Evolutionary conservation across 306 rosid species (phyloP).

Genomic region (Pterocarpus santalinus): DNA sequence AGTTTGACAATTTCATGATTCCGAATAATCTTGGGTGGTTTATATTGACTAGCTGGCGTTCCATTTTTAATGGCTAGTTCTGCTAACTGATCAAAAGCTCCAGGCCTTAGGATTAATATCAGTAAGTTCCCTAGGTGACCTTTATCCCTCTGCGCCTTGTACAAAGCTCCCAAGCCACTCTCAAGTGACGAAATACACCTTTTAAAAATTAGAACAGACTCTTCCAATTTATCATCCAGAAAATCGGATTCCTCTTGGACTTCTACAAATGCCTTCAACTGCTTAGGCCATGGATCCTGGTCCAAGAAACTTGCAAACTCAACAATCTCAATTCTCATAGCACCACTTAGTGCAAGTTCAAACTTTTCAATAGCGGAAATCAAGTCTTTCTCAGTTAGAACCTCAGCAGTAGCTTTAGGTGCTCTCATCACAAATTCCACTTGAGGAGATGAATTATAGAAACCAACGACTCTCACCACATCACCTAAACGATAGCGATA

Average conservation of each 20-base stretch:
- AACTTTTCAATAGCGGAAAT: conserved; percentile 56
- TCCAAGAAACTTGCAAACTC: conserved; percentile 69
- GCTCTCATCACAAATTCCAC: conserved; percentile 74
- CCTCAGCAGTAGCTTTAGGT: conserved; percentile 58
- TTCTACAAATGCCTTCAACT: conserved; percentile 63
- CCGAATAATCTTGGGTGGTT: conserved; percentile 73
- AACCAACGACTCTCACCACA: conserved; percentile 72
- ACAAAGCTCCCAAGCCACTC: conserved; percentile 68
- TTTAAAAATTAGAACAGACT: conserved; percentile 47
- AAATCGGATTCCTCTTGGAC: conserved; percentile 50
- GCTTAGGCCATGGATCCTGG: conserved; percentile 52
- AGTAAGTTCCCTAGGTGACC: conserved; percentile 56
- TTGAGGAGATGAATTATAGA: conserved; percentile 62
- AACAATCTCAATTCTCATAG: conserved; percentile 53
- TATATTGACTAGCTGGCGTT: conserved; percentile 72
- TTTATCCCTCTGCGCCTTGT: conserved; percentile 58
- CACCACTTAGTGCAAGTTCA: conserved; percentile 50
- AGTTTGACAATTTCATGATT: conserved; percentile 52
- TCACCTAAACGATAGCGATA: conserved; percentile 73
- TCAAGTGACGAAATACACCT: conserved; percentile 56
- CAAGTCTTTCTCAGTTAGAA: conserved; percentile 70
- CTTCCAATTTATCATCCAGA: conserved; percentile 34
- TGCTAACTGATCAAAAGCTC: conserved; percentile 60
- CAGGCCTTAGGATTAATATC: conserved; percentile 54
- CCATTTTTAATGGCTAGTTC: conserved; percentile 62